A percentile compares a stretch with the other conserved stretches of the same genome.
Conservation (phyloP, 768 basidiomycete genomes). For the Serpula lacrymans region DNA sequence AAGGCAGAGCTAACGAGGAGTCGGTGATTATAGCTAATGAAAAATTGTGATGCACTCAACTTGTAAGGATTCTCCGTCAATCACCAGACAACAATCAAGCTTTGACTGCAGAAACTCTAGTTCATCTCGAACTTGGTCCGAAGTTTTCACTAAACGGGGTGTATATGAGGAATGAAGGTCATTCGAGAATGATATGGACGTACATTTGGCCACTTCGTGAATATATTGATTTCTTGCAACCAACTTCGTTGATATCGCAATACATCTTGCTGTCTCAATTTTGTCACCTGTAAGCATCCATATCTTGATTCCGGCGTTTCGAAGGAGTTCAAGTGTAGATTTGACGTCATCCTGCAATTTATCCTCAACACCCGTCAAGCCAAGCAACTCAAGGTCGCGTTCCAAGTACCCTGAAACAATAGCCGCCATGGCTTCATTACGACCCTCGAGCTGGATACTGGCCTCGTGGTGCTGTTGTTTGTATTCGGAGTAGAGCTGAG, state of each 20-base stretch:
- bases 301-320: slow-evolving; percentile 97
- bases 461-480: slow-evolving; percentile 70
- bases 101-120: slow-evolving; percentile 94
- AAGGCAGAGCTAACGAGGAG: slow-evolving; percentile 70
- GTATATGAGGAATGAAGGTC: slow-evolving; percentile 4
- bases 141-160: slow-evolving; percentile 64
- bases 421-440: slow-evolving; percentile 75
- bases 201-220: slow-evolving; percentile 92
- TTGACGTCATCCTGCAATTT: slow-evolving; percentile 98
- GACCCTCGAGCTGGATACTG: slow-evolving; percentile 70
- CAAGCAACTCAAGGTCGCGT: slow-evolving; percentile 85
- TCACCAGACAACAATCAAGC: slow-evolving; percentile 95
- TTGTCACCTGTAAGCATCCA: slow-evolving; percentile 99
- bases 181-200: no score
- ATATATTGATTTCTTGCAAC: slow-evolving; percentile 97
- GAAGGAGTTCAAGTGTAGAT: slow-evolving; percentile 83
- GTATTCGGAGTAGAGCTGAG: slow-evolving; percentile 72
- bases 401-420: slow-evolving; percentile 81
- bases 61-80: slow-evolving; percentile 95
- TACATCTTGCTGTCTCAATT: slow-evolving; percentile 97
- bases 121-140: slow-evolving; percentile 79
- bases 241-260: slow-evolving; percentile 95
- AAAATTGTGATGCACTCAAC: slow-evolving; percentile 43
- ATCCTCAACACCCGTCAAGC: slow-evolving; percentile 98
- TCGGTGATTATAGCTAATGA: background rate